Percentiles rank a stretch among this genome's conserved stretches.
These are phyloP conservation scores for Schwanniomyces occidentalis DNA, from an alignment of 805 yeast species.

Conservation along the genomic window DNA sequence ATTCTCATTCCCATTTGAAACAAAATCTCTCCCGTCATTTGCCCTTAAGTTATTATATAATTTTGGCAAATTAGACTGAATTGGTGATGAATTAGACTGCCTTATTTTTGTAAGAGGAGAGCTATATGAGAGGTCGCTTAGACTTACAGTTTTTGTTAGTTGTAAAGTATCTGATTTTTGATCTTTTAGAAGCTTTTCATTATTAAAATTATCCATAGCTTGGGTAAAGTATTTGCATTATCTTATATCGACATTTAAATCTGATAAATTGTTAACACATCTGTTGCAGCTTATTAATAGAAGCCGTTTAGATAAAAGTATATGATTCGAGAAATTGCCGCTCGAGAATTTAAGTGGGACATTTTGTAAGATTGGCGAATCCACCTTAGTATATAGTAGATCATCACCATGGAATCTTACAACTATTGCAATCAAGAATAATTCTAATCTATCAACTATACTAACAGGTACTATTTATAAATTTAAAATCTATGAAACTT, in stretches of 20 bases:
- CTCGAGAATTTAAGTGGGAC: too few relatives aligned
- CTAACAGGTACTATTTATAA: neutral
- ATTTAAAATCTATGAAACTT: constrained; percentile 6
- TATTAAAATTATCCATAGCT: constrained; percentile 1
- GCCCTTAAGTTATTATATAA: constrained; percentile 22
- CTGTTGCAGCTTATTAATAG: too few relatives aligned
- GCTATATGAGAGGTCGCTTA: constrained; percentile 8
- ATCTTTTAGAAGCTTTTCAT: constrained; percentile 2
- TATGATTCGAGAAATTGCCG: too few relatives aligned
- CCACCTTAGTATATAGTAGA: too few relatives aligned
- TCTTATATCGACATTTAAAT: too few relatives aligned
- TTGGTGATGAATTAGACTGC: constrained; percentile 16
- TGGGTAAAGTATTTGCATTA: too few relatives aligned
- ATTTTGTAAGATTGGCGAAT: too few relatives aligned
- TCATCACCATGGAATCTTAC: too few relatives aligned
- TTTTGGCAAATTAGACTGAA: constrained; percentile 23
- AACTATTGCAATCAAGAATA: too few relatives aligned
- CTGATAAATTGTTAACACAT: too few relatives aligned
- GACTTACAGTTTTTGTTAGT: constrained; percentile 4
- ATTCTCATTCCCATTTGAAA: constrained; percentile 1
- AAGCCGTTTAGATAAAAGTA: too few relatives aligned
- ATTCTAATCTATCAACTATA: too few relatives aligned
- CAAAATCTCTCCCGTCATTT: constrained; percentile 13
- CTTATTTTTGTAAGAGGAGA: constrained; percentile 1
- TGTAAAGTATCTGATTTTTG: neutral